phyloP scores from a whole-genome alignment of 495 filamentous ascomycete species.

The Corynascus novoguineensis region DNA sequence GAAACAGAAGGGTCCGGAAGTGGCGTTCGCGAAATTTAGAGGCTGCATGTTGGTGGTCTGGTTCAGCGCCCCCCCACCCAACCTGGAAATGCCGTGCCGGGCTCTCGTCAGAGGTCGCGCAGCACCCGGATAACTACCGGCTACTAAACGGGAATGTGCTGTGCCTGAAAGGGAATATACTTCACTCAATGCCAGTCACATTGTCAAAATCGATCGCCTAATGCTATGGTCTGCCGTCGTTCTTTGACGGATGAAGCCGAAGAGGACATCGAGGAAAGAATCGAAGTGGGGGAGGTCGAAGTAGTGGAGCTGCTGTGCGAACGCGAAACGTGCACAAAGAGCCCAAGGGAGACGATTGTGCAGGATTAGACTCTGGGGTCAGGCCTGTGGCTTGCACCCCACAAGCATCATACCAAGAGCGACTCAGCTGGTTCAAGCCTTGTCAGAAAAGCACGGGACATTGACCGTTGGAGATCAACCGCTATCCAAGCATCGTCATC shows the following conservation, averaged over 20 bases:
- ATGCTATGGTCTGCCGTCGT: neutral
- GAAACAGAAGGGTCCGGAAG: conserved; percentile 1
- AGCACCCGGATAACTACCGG: neutral
- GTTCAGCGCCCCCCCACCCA: too few relatives aligned
- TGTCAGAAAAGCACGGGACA: neutral
- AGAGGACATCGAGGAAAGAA: neutral
- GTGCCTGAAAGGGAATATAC: neutral
- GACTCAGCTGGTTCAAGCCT: conserved; percentile 3
- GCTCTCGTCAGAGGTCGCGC: neutral
- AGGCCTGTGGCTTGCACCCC: neutral
- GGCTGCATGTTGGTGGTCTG: neutral
- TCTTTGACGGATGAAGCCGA: neutral
- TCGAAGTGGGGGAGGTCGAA: neutral
- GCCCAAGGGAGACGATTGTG: neutral
- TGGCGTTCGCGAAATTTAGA: conserved; percentile 9
- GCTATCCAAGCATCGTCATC: neutral
- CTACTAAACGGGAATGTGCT: neutral
- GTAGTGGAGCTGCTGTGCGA: neutral
- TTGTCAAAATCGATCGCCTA: neutral
- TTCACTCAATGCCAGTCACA: neutral
- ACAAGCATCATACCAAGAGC: conserved; percentile 6
- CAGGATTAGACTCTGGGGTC: conserved; percentile 10
- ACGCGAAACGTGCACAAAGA: conserved; percentile 9
- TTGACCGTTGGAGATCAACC: neutral
- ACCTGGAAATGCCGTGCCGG: conserved; percentile 12